Conservation (phyloP, 1,139 yeast species). For the Taphrina betulina region DNA sequence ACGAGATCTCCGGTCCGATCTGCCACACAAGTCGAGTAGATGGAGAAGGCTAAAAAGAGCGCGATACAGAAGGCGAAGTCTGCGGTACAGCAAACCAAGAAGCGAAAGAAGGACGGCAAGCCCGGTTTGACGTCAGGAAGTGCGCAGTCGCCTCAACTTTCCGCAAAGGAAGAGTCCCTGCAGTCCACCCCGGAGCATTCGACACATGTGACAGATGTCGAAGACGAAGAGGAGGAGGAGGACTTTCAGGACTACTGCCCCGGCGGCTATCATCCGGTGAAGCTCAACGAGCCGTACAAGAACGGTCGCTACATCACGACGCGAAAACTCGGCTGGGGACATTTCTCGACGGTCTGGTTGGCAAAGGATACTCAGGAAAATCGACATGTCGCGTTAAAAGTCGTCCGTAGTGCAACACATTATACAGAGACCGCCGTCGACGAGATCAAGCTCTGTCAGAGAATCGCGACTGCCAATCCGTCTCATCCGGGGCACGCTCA, state of each 20-base stretch:
- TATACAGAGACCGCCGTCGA: conserved; percentile 85
- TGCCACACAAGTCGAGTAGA: too few relatives aligned
- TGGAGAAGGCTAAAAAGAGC: conserved; percentile 28
- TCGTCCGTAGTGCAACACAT: conserved; percentile 66
- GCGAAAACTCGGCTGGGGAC: conserved; percentile 89
- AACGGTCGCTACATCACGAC: conserved; percentile 63
- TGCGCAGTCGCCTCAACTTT: conserved; percentile 2
- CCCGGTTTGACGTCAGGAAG: background rate
- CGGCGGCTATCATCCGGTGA: conserved; percentile 88
- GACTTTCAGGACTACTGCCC: conserved; percentile 41
- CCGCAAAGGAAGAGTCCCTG: background rate
- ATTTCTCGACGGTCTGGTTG: conserved; percentile 85
- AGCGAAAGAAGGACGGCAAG: conserved; percentile 25
- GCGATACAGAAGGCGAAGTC: conserved; percentile 31
- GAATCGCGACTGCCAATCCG: conserved; percentile 52
- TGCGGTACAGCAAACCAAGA: conserved; percentile 29
- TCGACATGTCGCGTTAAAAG: conserved; percentile 76
- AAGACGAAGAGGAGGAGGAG: conserved; percentile 25
- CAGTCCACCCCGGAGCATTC: conserved; percentile 22
- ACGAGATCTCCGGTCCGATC: too few relatives aligned
- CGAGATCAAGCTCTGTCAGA: conserved; percentile 65
- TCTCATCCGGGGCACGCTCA: conserved; percentile 70
- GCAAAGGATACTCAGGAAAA: conserved; percentile 59
- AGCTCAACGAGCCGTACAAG: conserved; percentile 64
- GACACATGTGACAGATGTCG: conserved; percentile 10